A percentile compares a stretch with the other conserved stretches of the same genome.
These are phyloP conservation scores for Dichotomocladium elegans DNA, from an alignment of 371 early-diverging fungal genomes.

Conservation along the genomic window DNA sequence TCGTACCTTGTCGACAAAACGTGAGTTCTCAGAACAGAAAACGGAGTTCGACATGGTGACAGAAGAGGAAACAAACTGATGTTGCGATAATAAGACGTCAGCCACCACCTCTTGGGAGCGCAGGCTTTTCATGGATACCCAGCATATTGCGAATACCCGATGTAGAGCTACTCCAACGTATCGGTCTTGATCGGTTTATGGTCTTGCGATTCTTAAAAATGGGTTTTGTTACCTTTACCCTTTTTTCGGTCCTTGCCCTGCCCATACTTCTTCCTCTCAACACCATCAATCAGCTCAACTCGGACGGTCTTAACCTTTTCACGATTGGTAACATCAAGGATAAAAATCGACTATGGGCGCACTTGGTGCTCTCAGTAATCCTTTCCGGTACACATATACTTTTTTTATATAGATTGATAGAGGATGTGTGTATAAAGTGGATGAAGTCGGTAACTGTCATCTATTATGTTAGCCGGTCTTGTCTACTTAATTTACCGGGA, in stretches of 20 bases:
- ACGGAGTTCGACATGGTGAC: neutral
- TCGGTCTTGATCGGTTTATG: conserved; percentile 78
- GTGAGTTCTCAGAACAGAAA: conserved; percentile 21
- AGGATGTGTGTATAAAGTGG: neutral
- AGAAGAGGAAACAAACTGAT: neutral
- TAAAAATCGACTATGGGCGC: conserved; percentile 59
- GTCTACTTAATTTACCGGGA: conserved; percentile 59
- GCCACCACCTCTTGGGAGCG: conserved; percentile 52
- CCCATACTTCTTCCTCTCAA: conserved; percentile 69
- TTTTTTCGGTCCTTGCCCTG: conserved; percentile 54
- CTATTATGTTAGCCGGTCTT: conserved; percentile 23
- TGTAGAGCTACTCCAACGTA: conserved; percentile 49
- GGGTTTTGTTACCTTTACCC: conserved; percentile 50
- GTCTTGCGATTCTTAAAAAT: conserved; percentile 67
- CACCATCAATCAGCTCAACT: conserved; percentile 35
- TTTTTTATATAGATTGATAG: conserved; percentile 1
- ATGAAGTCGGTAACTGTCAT: neutral
- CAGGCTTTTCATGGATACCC: conserved; percentile 59
- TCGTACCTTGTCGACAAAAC: conserved; percentile 60
- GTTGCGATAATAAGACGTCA: conserved; percentile 33
- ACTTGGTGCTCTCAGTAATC: conserved; percentile 54
- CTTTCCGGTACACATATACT: conserved; percentile 51
- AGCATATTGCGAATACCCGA: conserved; percentile 52
- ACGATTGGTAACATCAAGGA: conserved; percentile 65
- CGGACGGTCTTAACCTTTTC: conserved; percentile 39